Base-by-base conservation (phyloP, 345 rosid species). In the Clausena lansium region DNA sequence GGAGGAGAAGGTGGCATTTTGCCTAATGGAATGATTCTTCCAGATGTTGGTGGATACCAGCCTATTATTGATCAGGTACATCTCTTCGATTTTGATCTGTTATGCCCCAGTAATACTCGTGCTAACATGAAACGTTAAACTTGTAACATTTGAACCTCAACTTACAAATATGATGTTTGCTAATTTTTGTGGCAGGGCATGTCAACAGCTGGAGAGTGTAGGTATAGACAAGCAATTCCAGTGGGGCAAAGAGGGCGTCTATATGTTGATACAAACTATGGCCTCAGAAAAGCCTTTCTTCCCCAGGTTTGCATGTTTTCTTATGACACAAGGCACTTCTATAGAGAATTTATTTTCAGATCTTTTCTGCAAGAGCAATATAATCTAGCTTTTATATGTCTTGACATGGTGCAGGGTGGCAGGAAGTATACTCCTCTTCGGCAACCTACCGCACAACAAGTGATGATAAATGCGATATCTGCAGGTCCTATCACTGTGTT, bases 1-100 rank as follows among this genome's bases (percentile, higher is more conserved):
- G 84, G 84, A 60, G 84, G 84, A 6, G 81, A 81, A 22, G 84
- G 84, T 32, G 84, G 84, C 19, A 61, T 81, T 11, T 57, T 61
- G 38, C 64, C 65, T 1, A 74, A 77, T 62, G 81, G 84, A 3
- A 67, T 74, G 5, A 60, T 77, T 9, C 71, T 67, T 22, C 81
- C 84, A 2, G 39, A 81, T 77, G 84, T 81, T 61, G 84, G 84
- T 45, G 84, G 84, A 47, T 81, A 67, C 24, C 78, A 60, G 13
- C 84, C 84, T 7, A 77, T 81, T 5, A 73, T 81, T 22, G 84
- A 81, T 22, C 84, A 81, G 84, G 84, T 81, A 9, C 35, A 19
- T 36, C 58, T 27, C 73, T n/a, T 73, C 14, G 9, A 27, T 17
- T 33, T 52, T 2, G 22, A 1, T 52, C 7, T 17, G 22, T 45